Percentiles rank a stretch among this genome's conserved stretches.
Evolutionary conservation across 208 protist genomes (phyloP).

Genomic region (Wallacemonas sp.): DNA sequence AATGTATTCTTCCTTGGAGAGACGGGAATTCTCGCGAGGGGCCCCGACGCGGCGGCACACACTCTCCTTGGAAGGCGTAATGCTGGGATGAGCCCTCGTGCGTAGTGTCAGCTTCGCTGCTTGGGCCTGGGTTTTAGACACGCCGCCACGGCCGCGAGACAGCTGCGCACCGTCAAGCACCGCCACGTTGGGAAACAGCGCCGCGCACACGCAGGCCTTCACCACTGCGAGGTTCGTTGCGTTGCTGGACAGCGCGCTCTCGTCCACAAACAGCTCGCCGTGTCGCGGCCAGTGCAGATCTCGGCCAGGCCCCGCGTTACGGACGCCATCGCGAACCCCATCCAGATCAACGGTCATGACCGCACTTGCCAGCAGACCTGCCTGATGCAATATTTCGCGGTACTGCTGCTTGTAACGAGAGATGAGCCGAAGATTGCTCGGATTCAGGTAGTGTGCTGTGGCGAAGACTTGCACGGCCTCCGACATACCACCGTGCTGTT

Average conservation of each 20-base stretch:
- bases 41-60: constrained; percentile 62
- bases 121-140: constrained; percentile 1
- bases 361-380: constrained; percentile 35
- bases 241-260: constrained; percentile 54
- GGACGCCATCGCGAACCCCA: too few relatives aligned
- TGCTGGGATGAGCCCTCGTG: constrained; percentile 41
- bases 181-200: constrained; percentile 85
- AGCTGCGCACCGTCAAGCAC: constrained; percentile 40
- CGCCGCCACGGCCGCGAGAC: neutral
- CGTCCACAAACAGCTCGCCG: constrained; percentile 54
- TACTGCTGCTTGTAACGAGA: constrained; percentile 88
- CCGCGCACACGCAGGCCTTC: constrained; percentile 81
- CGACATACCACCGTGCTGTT: constrained; percentile 4
- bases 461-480: constrained; percentile 43
- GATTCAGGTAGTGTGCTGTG: constrained; percentile 47
- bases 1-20: constrained; percentile 32
- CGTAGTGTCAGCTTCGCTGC: constrained; percentile 49
- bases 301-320: too few relatives aligned
- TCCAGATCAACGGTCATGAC: neutral
- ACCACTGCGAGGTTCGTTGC: constrained; percentile 67
- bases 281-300: neutral
- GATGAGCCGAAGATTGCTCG: constrained; percentile 59
- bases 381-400: constrained; percentile 60
- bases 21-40: constrained; percentile 20
- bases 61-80: constrained; percentile 77